A percentile compares a stretch with the other conserved stretches of the same genome.
These are phyloP conservation scores for Pythium volutum DNA, from an alignment of 352 stramenopile species.

Conservation along the genomic window DNA sequence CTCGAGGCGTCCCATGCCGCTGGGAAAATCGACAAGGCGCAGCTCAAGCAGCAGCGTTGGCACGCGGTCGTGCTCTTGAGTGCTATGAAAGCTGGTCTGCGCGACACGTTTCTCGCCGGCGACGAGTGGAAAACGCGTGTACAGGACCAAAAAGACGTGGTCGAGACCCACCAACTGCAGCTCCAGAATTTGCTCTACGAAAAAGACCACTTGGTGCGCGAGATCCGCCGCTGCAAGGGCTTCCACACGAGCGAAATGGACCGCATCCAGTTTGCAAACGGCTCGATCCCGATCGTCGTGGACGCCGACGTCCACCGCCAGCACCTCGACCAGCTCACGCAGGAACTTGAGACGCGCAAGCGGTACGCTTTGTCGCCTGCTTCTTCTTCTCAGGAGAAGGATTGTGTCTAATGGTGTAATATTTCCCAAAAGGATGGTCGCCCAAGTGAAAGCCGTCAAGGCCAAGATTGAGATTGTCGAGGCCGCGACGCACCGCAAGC, in stretches of 20 bases:
- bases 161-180: conserved; percentile 72
- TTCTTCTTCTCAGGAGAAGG: not conserved
- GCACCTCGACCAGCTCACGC: conserved; percentile 65
- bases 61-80: conserved; percentile 51
- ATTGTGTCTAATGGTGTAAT: not conserved
- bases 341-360: conserved; percentile 62
- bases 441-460: conserved; percentile 58
- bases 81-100: conserved; percentile 48
- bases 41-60: conserved; percentile 53
- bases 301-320: conserved; percentile 49
- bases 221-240: conserved; percentile 68
- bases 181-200: conserved; percentile 83
- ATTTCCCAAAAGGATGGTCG: conserved; percentile 37
- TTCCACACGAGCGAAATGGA: conserved; percentile 82
- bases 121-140: conserved; percentile 62
- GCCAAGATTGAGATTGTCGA: conserved; percentile 59
- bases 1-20: conserved; percentile 9
- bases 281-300: conserved; percentile 48
- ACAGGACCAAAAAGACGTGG: conserved; percentile 69
- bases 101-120: conserved; percentile 68
- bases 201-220: conserved; percentile 75
- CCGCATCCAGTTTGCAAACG: conserved; percentile 66
- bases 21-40: conserved; percentile 35
- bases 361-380: conserved; percentile 29
- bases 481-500: conserved; percentile 50